Evolutionary conservation across 176 grass and related monocot genomes (phyloP), one percentile per base, ranked within the genome.

Genomic region (Bonia amplexicaulis): DNA sequence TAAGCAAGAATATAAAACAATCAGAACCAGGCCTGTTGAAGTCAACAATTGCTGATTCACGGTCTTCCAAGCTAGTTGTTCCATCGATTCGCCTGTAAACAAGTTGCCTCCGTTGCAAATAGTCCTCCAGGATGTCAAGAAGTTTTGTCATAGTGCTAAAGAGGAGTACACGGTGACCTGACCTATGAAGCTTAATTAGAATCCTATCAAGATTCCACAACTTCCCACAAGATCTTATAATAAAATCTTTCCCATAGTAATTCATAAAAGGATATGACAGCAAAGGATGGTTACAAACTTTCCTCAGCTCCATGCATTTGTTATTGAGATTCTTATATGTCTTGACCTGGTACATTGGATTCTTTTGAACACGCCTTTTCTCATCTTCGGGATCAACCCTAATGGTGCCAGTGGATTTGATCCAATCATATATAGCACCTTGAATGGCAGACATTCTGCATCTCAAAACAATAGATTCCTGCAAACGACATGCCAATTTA

Each of bases 121-220:
- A 99, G 74, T 99, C 97, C 81, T 99, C 97, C 78, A 99, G 77
- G 48, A 99, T 96, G 84, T 99, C 97, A 64, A 99, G 91, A 88
- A 99, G 92, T 84, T 99, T 99, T 44, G 97, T 99, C 97, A 99
- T 99, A n/a, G 97, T 99, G 76, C 97, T 99, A 71, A 99, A 99
- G 62, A 99, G 85, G 55, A 99, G 97, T 52, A 99, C 97, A 73
- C 97, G 93, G 54, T 99, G 97, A 45, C 97, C 93, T 60, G 97
- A 61, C 73, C 74, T 92, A 73, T 99, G 88, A 78, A 99, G 93
- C 88, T 99, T 99, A 81, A 99, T 87, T 47, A 99, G 89, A 88
- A 99, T 96, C 52, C 97, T 87, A 89, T 99, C 97, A 85, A 99
- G 93, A 90, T 96, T 90, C 97, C 97, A 99, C 77, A 99, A 84